Base-by-base conservation (phyloP, 2,329 filamentous ascomycete species). In the Piedraia hortae region DNA sequence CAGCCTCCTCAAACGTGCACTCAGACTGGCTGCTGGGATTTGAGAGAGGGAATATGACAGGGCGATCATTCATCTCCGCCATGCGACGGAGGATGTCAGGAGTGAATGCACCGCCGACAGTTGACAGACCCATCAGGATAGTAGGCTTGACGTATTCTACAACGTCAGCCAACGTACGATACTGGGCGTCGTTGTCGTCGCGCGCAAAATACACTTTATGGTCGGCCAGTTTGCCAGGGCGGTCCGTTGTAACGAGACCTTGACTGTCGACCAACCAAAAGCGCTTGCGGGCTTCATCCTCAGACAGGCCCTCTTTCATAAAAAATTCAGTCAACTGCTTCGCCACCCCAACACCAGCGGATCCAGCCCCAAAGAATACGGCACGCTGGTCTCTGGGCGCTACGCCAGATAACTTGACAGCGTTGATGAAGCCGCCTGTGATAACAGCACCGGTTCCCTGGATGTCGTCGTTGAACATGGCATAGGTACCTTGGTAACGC, bases 301-400 rank as follows among this genome's bases (percentile, higher is more conserved):
- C 82, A 6, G 70, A 71, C 39, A 93, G 57, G 18, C 85, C 85
- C 36, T 80, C 74, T 35, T 75, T 74, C 39, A 80, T 77, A 54
- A 93, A 93, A 59, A 77, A 91, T 50, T 90, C 77, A 26, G 90
- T 78, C 31, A 97, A 71, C 54, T 93, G 85, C 58, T 89, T 90
- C 28, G 85, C 85, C 28, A 97, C 85, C 54, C 85, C 85, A 20
- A 90, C 78, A 53, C 85, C 85, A 16, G 85, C 85, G 28, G 75
- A 89, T 25, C 85, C 85, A 24, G 85, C 82, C 26, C 85, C 85
- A 48, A 93, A 71, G 55, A 97, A 97, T 33, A 93, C 77, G 16
- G 90, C 72, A 24, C 72, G 72, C 48, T 97, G 85, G 39, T 93
- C 77, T 48, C 77, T 72, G 22, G 80, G 52, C 13, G 77, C 73